Conservation (phyloP, 805 yeast species). For the Candida pseudoglaebosa region DNA sequence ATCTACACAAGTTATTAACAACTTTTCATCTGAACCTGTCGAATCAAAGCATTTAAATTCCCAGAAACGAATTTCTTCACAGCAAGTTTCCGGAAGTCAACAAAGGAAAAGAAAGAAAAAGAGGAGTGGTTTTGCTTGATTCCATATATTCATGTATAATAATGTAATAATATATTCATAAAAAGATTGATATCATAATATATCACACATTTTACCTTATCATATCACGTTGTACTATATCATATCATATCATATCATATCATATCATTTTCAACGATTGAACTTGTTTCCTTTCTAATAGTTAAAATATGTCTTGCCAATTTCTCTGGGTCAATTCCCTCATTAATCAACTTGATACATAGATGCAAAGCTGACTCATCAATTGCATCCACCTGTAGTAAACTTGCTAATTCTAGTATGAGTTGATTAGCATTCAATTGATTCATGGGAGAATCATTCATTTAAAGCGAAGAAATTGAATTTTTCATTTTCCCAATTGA, state of each 20-base stretch:
- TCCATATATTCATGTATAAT: not conserved
- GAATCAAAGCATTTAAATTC: conserved; percentile 2
- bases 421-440: conserved; percentile 8
- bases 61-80: conserved; percentile 4
- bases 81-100: conserved; percentile 3
- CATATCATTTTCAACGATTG: too few species aligned
- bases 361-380: conserved; percentile 28
- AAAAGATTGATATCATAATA: too few species aligned
- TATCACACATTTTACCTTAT: too few species aligned
- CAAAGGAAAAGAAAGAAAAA: conserved; percentile 39
- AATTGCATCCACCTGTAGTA: conserved; percentile 20
- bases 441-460: too few species aligned
- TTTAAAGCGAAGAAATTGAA: not conserved
- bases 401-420: conserved; percentile 20
- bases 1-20: not conserved
- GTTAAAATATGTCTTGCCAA: conserved; percentile 24
- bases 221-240: too few species aligned
- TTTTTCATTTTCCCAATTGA: not conserved
- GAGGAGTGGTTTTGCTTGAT: conserved; percentile 47
- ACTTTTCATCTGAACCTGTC: not conserved
- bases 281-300: conserved; percentile 23
- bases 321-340: conserved; percentile 35
- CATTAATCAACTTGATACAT: conserved; percentile 30
- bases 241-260: too few species aligned
- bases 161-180: conserved; percentile 1